Conservation (phyloP, 2,329 filamentous ascomycete species). For the Fusarium guadeloupense region DNA sequence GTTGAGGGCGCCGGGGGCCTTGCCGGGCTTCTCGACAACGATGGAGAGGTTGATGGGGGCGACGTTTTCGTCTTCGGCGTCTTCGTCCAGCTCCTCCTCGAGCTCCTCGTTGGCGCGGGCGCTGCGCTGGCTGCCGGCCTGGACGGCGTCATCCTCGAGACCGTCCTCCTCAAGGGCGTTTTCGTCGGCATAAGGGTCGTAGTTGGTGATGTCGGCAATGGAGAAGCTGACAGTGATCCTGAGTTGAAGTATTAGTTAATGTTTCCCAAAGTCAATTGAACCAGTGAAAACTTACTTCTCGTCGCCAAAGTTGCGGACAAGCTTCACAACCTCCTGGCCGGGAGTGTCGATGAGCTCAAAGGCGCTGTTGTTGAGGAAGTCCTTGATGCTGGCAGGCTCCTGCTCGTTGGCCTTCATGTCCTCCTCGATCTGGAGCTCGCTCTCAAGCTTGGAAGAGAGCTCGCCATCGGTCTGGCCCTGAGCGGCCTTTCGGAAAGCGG, state of each 20-base stretch:
- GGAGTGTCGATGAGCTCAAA: slow-evolving; percentile 85
- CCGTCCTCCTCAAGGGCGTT: slow-evolving; percentile 53
- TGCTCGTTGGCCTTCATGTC: slow-evolving; percentile 79
- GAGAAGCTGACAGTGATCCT: slow-evolving; percentile 58
- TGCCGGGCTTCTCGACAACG: slow-evolving; percentile 85
- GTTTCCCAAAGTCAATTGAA: slow-evolving; percentile 1
- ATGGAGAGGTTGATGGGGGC: slow-evolving; percentile 88
- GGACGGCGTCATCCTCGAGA: slow-evolving; percentile 52
- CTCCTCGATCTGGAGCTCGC: slow-evolving; percentile 84
- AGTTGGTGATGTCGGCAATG: slow-evolving; percentile 53
- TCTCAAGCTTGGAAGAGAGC: slow-evolving; percentile 84
- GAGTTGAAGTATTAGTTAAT: slow-evolving; percentile 27
- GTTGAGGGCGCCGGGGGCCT: slow-evolving; percentile 76
- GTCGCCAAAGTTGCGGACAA: slow-evolving; percentile 84
- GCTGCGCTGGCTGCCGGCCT: slow-evolving; percentile 61
- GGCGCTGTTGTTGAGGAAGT: slow-evolving; percentile 85
- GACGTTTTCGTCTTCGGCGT: slow-evolving; percentile 63
- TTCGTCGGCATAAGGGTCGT: slow-evolving; percentile 52
- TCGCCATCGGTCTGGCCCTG: slow-evolving; percentile 73
- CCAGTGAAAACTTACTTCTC: slow-evolving; percentile 74
- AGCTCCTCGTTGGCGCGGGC: slow-evolving; percentile 51
- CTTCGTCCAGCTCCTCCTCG: slow-evolving; percentile 56
- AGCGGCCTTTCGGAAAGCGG: slow-evolving; percentile 53
- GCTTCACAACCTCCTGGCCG: slow-evolving; percentile 86
- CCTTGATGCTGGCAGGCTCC: slow-evolving; percentile 79